Conservation (phyloP, 129 eudicot species). For the Tagetes erecta region DNA sequence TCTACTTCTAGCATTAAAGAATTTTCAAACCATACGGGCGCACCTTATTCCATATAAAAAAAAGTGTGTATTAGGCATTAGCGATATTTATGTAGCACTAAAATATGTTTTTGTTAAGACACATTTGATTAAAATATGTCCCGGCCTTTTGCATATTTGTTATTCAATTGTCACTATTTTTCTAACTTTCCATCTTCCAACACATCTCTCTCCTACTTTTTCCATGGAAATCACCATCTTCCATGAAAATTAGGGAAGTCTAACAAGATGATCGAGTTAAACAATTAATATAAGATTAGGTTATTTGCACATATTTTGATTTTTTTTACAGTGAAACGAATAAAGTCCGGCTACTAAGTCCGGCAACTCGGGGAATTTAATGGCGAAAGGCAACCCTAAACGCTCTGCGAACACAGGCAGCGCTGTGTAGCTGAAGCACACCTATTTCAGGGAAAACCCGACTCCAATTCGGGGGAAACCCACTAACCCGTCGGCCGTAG, state of each 20-base stretch:
- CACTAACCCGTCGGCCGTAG: no score
- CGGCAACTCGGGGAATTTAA: no score
- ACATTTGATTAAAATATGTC: background rate
- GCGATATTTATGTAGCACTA: background rate
- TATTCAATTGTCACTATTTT: background rate
- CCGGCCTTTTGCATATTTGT: background rate
- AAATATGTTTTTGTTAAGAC: background rate
- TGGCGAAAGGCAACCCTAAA: no score
- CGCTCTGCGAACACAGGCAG: no score
- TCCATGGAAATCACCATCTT: conserved; percentile 28
- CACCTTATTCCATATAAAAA: background rate
- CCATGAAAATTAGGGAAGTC: conserved; percentile 26
- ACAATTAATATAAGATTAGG: background rate
- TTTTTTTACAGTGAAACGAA: no score
- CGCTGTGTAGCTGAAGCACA: no score
- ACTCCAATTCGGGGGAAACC: no score
- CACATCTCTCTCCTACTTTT: conserved; percentile 9
- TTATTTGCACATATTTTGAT: no score
- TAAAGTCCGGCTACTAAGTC: background rate
- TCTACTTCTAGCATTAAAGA: background rate
- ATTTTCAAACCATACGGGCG: background rate
- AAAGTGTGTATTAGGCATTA: background rate
- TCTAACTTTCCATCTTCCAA: background rate
- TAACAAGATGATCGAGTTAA: conserved; percentile 15
- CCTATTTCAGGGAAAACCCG: no score